Evolutionary conservation across 805 yeast species (phyloP).

Genomic region (Vanderwaltozyma tropicalis): DNA sequence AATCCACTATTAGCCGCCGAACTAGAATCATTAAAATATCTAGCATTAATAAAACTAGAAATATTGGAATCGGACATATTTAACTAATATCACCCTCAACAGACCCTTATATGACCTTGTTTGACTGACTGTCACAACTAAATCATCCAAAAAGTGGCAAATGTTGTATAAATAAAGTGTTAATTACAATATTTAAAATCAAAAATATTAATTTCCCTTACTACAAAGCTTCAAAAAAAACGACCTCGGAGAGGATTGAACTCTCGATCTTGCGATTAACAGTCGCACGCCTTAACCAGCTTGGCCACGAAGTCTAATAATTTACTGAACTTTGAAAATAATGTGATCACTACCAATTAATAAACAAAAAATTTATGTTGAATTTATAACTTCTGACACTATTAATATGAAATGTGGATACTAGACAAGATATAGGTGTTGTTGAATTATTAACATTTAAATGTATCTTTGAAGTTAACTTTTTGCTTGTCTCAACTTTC

Average conservation of each 20-base stretch:
- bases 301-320: constrained; percentile 44
- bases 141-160: too few relatives aligned
- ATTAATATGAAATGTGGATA: too few relatives aligned
- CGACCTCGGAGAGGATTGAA: constrained; percentile 53
- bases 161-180: too few relatives aligned
- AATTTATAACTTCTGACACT: too few relatives aligned
- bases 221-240: constrained; percentile 9
- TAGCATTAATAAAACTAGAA: constrained; percentile 10
- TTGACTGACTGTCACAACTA: too few relatives aligned
- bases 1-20: constrained; percentile 5
- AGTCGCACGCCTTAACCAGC: constrained; percentile 56
- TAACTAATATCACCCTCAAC: background rate
- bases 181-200: background rate
- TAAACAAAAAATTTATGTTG: too few relatives aligned
- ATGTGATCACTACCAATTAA: too few relatives aligned
- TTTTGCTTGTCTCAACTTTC: too few relatives aligned
- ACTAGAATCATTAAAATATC: constrained; percentile 4
- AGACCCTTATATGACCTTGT: background rate
- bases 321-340: background rate
- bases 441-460: too few relatives aligned
- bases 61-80: constrained; percentile 8
- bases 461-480: too few relatives aligned
- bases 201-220: background rate
- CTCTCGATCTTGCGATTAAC: constrained; percentile 57
- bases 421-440: too few relatives aligned